A percentile compares a stretch with the other conserved stretches of the same genome.
phyloP scores from a whole-genome alignment of 2,329 filamentous ascomycete species.

The Fusarium aywerte region DNA sequence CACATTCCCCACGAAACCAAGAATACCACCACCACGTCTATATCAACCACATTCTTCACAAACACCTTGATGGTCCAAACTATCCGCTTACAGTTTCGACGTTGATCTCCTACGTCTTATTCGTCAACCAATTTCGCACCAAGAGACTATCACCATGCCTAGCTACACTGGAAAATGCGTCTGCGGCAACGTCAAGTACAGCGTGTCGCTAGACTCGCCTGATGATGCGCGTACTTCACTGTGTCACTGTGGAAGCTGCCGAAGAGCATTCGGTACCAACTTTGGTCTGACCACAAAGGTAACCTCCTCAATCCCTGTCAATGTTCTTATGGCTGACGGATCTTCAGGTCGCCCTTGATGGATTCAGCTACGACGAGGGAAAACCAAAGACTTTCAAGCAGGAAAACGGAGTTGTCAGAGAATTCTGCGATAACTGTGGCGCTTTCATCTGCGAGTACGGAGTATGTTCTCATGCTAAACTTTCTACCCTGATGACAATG shows the following conservation, averaged over 20 bases:
- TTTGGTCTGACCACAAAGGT: slow-evolving; percentile 29
- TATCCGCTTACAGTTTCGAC: accelerated
- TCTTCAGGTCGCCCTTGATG: slow-evolving; percentile 5
- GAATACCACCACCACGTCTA: not conserved
- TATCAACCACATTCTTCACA: not conserved
- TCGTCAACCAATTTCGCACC: not conserved
- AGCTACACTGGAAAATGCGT: slow-evolving; percentile 26
- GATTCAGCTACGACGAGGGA: slow-evolving; percentile 19
- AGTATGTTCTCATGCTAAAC: not conserved
- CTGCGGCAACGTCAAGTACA: slow-evolving; percentile 25
- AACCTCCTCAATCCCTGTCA: accelerated
- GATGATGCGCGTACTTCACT: slow-evolving; percentile 27
- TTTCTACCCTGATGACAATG: not conserved
- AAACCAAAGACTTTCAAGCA: slow-evolving; percentile 26
- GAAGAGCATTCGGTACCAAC: slow-evolving; percentile 28
- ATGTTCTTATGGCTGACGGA: accelerated
- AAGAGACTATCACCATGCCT: not conserved
- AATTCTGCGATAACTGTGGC: slow-evolving; percentile 32
- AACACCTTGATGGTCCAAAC: not conserved
- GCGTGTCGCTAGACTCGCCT: slow-evolving; percentile 12
- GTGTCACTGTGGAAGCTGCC: slow-evolving; percentile 21
- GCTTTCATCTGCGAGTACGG: slow-evolving; percentile 38
- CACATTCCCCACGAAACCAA: not conserved
- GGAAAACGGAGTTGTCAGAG: slow-evolving; percentile 23
- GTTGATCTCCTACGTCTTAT: accelerated